phyloP scores from a whole-genome alignment of 2,329 filamentous ascomycete species.

The Fusarium xylarioides region DNA sequence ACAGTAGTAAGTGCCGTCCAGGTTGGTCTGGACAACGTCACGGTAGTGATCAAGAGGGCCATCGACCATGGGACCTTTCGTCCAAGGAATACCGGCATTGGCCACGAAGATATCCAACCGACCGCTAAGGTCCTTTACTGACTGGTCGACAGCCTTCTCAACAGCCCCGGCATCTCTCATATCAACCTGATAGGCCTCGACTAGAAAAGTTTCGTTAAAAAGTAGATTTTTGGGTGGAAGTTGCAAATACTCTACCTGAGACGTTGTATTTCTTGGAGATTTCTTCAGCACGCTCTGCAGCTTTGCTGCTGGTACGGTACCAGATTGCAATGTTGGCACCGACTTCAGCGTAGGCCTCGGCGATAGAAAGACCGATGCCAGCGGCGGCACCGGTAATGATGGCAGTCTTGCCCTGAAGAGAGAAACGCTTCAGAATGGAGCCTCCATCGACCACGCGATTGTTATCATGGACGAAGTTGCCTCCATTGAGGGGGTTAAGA shows the following conservation, averaged over 20 bases:
- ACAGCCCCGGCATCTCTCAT: conserved; percentile 62
- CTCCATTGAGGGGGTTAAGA: conserved; percentile 37
- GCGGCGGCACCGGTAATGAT: conserved; percentile 71
- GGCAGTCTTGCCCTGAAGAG: conserved; percentile 71
- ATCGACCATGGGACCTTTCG: conserved; percentile 71
- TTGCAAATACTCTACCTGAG: conserved; percentile 57
- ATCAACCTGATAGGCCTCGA: conserved; percentile 68
- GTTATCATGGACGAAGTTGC: conserved; percentile 40
- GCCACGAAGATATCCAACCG: conserved; percentile 80
- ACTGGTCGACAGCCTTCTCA: conserved; percentile 57
- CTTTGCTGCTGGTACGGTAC: conserved; percentile 72
- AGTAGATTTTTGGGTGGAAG: not conserved
- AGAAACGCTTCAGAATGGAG: conserved; percentile 56
- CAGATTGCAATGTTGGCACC: conserved; percentile 74
- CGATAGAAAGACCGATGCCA: conserved; percentile 71
- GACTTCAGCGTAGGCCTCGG: conserved; percentile 69
- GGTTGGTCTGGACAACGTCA: conserved; percentile 72
- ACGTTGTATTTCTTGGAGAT: conserved; percentile 71
- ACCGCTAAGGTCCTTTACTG: conserved; percentile 72
- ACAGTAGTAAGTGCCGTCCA: conserved; percentile 80
- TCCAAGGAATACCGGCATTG: conserved; percentile 79
- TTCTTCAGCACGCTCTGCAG: conserved; percentile 65
- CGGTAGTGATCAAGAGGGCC: conserved; percentile 72
- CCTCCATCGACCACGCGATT: conserved; percentile 37
- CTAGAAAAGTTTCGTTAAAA: conserved; percentile 47